These are phyloP conservation scores for Gyromitra esculenta DNA, from an alignment of 2,329 filamentous ascomycete species.

Conservation along the genomic window DNA sequence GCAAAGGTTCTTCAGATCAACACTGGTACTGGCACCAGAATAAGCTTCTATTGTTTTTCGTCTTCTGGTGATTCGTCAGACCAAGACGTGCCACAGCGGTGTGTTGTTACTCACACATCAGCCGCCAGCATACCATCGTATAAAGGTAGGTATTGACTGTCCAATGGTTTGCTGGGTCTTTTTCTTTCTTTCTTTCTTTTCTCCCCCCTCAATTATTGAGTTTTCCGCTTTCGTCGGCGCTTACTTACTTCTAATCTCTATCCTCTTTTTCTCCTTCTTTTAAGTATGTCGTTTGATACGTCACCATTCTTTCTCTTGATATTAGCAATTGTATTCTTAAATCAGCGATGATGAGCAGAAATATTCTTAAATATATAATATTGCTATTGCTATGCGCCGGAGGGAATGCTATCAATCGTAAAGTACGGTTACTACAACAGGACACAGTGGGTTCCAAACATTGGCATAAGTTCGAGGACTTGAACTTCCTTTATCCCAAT, in stretches of 20 bases:
- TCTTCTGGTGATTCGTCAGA: too few relatives aligned
- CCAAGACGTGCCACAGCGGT: background rate
- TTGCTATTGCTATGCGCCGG: conserved; percentile 8
- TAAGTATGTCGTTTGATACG: conserved; percentile 36
- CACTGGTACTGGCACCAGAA: too few relatives aligned
- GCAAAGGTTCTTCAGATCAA: too few relatives aligned
- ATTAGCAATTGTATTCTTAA: too few relatives aligned
- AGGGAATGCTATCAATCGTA: background rate
- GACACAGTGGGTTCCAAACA: conserved; percentile 18
- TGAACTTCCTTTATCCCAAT: conserved; percentile 22
- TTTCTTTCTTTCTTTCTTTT: background rate
- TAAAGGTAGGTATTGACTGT: background rate
- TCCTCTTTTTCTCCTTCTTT: too few relatives aligned
- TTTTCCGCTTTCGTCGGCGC: background rate
- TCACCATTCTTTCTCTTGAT: background rate
- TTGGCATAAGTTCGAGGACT: conserved; percentile 24
- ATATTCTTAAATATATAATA: conserved; percentile 11
- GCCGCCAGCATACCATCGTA: background rate
- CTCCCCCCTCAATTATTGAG: background rate
- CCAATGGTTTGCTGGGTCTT: background rate
- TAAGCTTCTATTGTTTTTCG: too few relatives aligned
- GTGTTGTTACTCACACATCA: background rate
- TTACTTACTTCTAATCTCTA: background rate
- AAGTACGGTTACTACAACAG: conserved; percentile 7
- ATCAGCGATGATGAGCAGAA: conserved; percentile 7